Conservation (phyloP, 148 eudicot genomes). For the Chenopodium berlandieri region DNA sequence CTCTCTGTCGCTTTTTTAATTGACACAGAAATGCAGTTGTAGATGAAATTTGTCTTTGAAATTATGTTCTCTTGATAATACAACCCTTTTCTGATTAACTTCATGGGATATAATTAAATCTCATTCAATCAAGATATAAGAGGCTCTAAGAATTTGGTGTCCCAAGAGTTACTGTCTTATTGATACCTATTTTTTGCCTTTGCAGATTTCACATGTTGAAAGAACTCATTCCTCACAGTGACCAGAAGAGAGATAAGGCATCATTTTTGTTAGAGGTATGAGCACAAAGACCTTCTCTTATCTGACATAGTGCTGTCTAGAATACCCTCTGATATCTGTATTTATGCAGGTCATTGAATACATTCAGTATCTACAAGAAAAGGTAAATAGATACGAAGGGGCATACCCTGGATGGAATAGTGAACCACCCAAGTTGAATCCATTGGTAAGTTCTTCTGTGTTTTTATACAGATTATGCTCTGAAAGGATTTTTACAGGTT, state of each 20-base stretch:
- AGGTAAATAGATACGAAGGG: constrained; percentile 73
- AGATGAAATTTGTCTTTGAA: not conserved
- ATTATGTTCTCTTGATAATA: not conserved
- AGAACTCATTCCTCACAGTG: constrained; percentile 76
- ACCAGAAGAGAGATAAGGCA: constrained; percentile 96
- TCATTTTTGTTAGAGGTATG: constrained; percentile 82
- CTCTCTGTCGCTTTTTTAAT: too few relatives aligned
- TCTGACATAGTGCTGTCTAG: not conserved
- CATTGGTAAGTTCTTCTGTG: constrained; percentile 48
- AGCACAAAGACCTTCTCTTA: constrained; percentile 4
- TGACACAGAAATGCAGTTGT: not conserved
- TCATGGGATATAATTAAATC: too few relatives aligned
- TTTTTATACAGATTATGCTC: not conserved
- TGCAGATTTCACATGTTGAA: constrained; percentile 91
- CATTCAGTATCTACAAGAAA: constrained; percentile 84
- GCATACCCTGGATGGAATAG: constrained; percentile 72
- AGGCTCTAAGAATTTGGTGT: not conserved
- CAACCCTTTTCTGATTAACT: not conserved
- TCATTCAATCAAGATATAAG: not conserved
- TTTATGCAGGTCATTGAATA: constrained; percentile 78
- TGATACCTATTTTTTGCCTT: constrained; percentile 8
- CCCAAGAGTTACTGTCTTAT: not conserved
- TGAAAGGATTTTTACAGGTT: not conserved
- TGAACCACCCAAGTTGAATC: constrained; percentile 55
- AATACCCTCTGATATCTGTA: not conserved